These are phyloP conservation scores for Stephanocyclus meneghinianus DNA, from an alignment of 352 stramenopile genomes.

Conservation along the genomic window DNA sequence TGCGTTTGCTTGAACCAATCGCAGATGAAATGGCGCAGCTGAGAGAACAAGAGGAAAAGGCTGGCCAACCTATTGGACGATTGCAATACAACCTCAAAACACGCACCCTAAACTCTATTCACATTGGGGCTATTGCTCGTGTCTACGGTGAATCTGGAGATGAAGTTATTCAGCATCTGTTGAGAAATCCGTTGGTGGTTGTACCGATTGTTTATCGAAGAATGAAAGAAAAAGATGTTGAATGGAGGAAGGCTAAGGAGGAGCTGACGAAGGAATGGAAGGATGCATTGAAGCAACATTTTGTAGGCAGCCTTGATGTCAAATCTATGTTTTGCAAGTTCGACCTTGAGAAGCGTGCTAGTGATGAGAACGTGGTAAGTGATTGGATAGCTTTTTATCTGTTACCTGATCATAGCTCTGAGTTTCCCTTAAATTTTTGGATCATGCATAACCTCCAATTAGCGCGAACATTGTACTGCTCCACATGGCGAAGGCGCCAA, in stretches of 20 bases:
- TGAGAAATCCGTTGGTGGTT: conserved; percentile 93
- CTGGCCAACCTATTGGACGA: conserved; percentile 81
- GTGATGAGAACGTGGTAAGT: conserved; percentile 56
- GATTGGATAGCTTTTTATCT: background rate
- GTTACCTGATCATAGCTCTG: too few species aligned
- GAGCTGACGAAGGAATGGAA: conserved; percentile 75
- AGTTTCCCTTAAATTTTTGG: too few species aligned
- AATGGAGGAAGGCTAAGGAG: conserved; percentile 88
- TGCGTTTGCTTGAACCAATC: conserved; percentile 93
- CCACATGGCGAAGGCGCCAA: too few species aligned
- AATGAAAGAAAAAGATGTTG: conserved; percentile 97
- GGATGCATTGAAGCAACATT: conserved; percentile 57
- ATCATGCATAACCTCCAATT: too few species aligned
- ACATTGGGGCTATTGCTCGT: conserved; percentile 96
- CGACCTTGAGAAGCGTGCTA: conserved; percentile 69
- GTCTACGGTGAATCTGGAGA: conserved; percentile 90
- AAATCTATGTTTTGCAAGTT: conserved; percentile 61
- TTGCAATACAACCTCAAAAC: conserved; percentile 84
- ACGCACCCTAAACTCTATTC: conserved; percentile 91
- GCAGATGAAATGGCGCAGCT: conserved; percentile 80
- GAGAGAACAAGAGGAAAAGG: conserved; percentile 77
- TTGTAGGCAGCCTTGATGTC: conserved; percentile 69
- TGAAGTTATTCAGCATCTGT: conserved; percentile 92
- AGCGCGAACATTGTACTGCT: too few species aligned
- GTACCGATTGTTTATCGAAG: conserved; percentile 97